Evolutionary conservation across 2,329 filamentous ascomycete species (phyloP), one percentile per base, ranked within the genome.

Genomic region (Elsinoe fawcettii): DNA sequence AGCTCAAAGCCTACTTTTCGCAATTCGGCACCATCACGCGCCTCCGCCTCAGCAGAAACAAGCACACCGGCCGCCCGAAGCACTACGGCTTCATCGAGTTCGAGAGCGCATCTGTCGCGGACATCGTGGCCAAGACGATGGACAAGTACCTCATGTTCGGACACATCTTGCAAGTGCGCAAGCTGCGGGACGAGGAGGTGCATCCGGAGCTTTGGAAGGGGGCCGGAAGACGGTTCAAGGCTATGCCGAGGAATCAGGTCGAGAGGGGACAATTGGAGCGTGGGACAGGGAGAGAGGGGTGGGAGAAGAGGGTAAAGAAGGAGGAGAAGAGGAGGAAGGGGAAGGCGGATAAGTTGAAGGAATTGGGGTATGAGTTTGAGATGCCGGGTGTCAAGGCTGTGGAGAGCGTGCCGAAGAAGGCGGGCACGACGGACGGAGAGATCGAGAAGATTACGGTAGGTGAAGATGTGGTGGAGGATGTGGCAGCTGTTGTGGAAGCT

Each of bases 61-160:
- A 88, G 73, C 87, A 87, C 71, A 97, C 91, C 1, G 93, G 93
- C 57, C 83, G 84, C 59, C 90, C 87, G 70, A 95, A 93, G 77
- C 93, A 97, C 77, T 95, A 87, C 68, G 93, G 90, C 30, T 99
- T 96, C 72, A 81, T 99, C 67, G 90, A 99, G 74, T 99, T 99
- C 67, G 74, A 75, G 2, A 82, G 81, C 5, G 75, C 79, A 32
- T 85, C 90, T 58, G 88, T 90, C n/a, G 92, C 93, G 37, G 86
- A 89, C 66, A 90, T 97, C 64, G 92, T 95, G 27, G 86, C 89
- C 51, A 88, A 90, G 75, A 96, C 93, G 20, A 99, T 99, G 93
- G 84, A 96, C 78, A 95, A 91, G 74, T 99, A 99, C 73, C 83
- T 97, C 37, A 80, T 99, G 68, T 97, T 96, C 71, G 89, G 90